Percentiles rank a stretch among this genome's conserved stretches.
phyloP scores from a whole-genome alignment of 192 early-diverging fungal species.

The Linnemannia exigua region DNA sequence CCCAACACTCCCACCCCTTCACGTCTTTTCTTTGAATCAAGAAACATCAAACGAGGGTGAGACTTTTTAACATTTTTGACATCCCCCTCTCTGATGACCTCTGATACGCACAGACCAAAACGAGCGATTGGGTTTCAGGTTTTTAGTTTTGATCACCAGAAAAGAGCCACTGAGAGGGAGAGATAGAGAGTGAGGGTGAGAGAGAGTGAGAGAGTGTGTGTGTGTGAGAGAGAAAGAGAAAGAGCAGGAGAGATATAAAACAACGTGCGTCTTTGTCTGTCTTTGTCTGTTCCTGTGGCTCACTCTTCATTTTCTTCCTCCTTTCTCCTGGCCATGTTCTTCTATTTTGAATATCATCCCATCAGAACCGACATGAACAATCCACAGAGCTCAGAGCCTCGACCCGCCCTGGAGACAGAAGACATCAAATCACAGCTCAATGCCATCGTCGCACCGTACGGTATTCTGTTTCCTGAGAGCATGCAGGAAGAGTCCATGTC shows the following conservation, averaged over 20 bases:
- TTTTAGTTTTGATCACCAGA: background rate
- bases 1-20: background rate
- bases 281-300: background rate
- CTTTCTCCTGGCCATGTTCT: background rate
- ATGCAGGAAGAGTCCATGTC: background rate
- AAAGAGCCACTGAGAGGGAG: background rate
- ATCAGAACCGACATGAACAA: background rate
- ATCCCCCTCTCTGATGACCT: too few relatives aligned
- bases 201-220: too few relatives aligned
- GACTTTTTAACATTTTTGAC: conserved; percentile 13
- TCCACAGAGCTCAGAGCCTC: background rate
- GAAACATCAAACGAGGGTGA: background rate
- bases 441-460: conserved; percentile 22
- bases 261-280: background rate
- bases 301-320: background rate
- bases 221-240: too few relatives aligned
- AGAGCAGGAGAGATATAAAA: too few relatives aligned
- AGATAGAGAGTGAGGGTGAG: too few relatives aligned
- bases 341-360: background rate
- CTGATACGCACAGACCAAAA: background rate
- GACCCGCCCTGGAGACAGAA: conserved; percentile 12
- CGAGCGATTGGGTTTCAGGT: too few relatives aligned
- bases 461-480: conserved; percentile 13
- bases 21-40: background rate
- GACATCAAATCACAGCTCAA: conserved; percentile 32